Evolutionary conservation across 2,329 filamentous ascomycete species (phyloP).

Genomic region (Curvularia lunata): DNA sequence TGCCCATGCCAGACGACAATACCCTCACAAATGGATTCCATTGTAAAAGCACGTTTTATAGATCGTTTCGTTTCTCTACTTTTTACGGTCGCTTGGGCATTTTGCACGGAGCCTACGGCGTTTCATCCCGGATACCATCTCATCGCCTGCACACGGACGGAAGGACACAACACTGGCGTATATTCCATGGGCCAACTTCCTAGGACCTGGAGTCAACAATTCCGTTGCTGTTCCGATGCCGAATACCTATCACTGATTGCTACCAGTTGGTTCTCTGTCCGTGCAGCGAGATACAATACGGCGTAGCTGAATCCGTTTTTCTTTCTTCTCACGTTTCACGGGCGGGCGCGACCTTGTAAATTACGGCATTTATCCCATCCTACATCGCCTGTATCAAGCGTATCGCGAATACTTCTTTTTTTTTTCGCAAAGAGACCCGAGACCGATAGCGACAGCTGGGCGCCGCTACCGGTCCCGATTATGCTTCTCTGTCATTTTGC

Average conservation of each 20-base stretch:
- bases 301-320: background rate
- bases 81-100: constrained; percentile 23
- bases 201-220: background rate
- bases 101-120: constrained; percentile 34
- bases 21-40: constrained; percentile 29
- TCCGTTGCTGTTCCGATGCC: background rate
- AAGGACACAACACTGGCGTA: constrained; percentile 7
- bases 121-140: constrained; percentile 25
- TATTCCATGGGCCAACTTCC: background rate
- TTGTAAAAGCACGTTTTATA: constrained; percentile 41
- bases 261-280: background rate
- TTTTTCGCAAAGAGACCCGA: background rate
- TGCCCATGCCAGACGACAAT: constrained; percentile 40
- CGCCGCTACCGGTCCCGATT: background rate
- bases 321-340: constrained; percentile 21
- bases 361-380: constrained; percentile 28
- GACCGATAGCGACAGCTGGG: background rate
- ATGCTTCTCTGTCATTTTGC: background rate
- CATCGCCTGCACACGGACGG: constrained; percentile 14
- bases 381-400: constrained; percentile 34
- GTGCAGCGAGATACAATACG: constrained; percentile 11
- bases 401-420: constrained; percentile 5
- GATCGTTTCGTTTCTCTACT: constrained; percentile 28
- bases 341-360: constrained; percentile 30
- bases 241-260: background rate